Base-by-base conservation (phyloP, 257 asterid genomes). In the Salvia miltiorrhiza region DNA sequence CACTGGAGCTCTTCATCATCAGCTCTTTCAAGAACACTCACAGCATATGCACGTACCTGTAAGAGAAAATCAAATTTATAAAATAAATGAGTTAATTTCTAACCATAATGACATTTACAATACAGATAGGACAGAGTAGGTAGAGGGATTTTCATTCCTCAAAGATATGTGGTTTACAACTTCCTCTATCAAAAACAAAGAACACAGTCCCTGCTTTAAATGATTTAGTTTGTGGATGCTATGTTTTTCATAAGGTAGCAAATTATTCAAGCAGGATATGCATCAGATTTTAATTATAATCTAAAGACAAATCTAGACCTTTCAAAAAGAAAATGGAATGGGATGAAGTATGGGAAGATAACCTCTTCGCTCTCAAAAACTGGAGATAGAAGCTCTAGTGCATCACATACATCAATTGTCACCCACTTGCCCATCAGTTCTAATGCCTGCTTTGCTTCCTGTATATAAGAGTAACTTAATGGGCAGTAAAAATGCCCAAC, bases 311-410 rank as follows among this genome's bases (percentile, higher is more conserved):
- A 3, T 59, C 56, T 20, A 66, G 16, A 39, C 12, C 23, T 59
- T 24, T 35, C 14, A 47, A 10, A 48, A 35, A 63, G 63, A 52
- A 64, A 65, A 52, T 45, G 62, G 66, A 70, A 64, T 61, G 62
- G 78, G 73, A 57, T 40, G 9, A 47, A 45, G 44, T 53, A 60
- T 63, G 65, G 35, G 78, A 24, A 66, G 53, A 72, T 83, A 63
- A 93, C 99, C 96, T 93, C 97, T 83, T 93, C 99, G 73, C 99
- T 90, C 83, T 93, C 99, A 80, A 93, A 93, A 73, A 93, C 90
- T 40, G 96, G 94, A 75, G 99, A 93, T 43, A 93, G 85, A 82
- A 93, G 97, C 85, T 90, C 99, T 56, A 93, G 80, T 53, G 99
- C 99, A 84, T 90, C 99, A 70, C 88, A 88, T 49, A 90, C 95